Conservation (phyloP, 805 yeast genomes). For the Tetrapisispora fleetii region DNA sequence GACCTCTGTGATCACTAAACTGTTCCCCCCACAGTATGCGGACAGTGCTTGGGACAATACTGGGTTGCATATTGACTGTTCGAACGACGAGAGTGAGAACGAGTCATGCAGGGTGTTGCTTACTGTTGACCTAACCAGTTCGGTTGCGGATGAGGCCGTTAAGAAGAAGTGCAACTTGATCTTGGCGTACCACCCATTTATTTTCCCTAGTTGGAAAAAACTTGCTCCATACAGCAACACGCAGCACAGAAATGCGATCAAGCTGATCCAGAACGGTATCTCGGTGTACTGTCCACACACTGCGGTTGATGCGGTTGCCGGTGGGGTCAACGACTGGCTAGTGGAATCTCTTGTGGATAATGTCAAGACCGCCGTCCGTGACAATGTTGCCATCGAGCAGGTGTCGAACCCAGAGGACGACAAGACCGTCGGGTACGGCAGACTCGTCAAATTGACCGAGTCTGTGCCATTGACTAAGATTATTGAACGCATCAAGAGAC, state of each 20-base stretch:
- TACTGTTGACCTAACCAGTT: constrained; percentile 74
- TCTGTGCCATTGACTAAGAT: constrained; percentile 37
- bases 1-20: constrained; percentile 48
- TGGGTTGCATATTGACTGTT: constrained; percentile 74
- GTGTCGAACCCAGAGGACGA: constrained; percentile 8
- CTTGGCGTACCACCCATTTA: constrained; percentile 90
- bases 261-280: constrained; percentile 64
- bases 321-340: constrained; percentile 95
- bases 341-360: constrained; percentile 45
- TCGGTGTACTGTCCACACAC: constrained; percentile 95
- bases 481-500: constrained; percentile 42
- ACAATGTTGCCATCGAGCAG: constrained; percentile 18
- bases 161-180: constrained; percentile 42
- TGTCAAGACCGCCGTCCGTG: constrained; percentile 6
- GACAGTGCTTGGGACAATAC: constrained; percentile 94
- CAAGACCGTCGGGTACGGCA: constrained; percentile 65
- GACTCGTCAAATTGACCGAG: constrained; percentile 42
- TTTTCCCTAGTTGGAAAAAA: constrained; percentile 77
- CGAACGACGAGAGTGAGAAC: constrained; percentile 22
- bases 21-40: constrained; percentile 76
- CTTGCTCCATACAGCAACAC: constrained; percentile 54
- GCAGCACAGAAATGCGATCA: constrained; percentile 70
- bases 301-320: constrained; percentile 81
- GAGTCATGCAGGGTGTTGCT: constrained; percentile 37
- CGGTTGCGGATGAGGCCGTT: constrained; percentile 83